Base-by-base conservation (phyloP, 2,329 filamentous ascomycete genomes). In the Calonectria crousiana region DNA sequence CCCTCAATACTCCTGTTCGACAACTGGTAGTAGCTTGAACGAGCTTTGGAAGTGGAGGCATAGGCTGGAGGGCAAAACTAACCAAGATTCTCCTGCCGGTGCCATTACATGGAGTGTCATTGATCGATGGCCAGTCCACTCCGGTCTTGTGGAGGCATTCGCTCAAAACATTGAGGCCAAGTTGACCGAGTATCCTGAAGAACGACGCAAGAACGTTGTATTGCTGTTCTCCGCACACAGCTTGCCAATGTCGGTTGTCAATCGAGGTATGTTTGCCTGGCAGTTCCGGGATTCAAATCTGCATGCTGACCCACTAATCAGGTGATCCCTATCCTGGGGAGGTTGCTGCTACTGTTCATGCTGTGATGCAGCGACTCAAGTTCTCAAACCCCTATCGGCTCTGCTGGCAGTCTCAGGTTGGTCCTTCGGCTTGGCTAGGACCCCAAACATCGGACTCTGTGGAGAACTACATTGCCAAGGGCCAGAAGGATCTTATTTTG, bases 21-120 rank as follows among this genome's bases (percentile, higher is more conserved):
- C 97, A 1, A 99, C 97, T 0, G 97, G 97, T 28, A 98, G 95
- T 84, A 98, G 95, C 76, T 87, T 99, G 72, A 99, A 99, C 82
- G 97, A 99, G 86, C 87, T 99, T 44, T 99, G 97, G 97, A 98
- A 97, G 86, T 98, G 96, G 95, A 91, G 96, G 76, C 94, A 95
- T 82, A 89, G 95, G 76, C 87, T 99, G 68, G 96, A 98, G 84
- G 95, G 95, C 49, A 95, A 95, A 84, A 88, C 89, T 53, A 89
- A 86, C 3, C 86, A 88, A 53, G 87, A 87, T 51, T 87, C 88
- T 28, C 77, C 78, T 11, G 87, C 91, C 47, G 96, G 96, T 16
- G 88, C 92, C 2, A 98, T 99, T 77, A 90, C 93, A 72, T 99
- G 97, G 97, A 98, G 95, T 84, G 96, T 98, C 68, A 99, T 99